Conservation (phyloP, 768 basidiomycete genomes). For the Leccinellum albellum region DNA sequence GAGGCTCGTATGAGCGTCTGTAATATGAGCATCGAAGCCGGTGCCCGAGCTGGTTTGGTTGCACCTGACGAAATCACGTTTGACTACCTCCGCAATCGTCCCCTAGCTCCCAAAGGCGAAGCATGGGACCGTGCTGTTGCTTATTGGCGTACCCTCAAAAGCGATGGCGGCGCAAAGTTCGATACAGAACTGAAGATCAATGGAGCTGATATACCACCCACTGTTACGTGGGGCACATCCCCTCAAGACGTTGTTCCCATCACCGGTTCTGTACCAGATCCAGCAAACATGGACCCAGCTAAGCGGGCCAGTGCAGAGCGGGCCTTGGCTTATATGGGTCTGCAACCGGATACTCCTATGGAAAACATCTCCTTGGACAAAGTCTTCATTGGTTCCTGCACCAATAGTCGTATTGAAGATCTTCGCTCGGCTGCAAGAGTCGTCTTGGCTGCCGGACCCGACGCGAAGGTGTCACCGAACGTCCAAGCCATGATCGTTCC, state of each 20-base stretch:
- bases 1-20: constrained; percentile 89
- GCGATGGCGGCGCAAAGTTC: constrained; percentile 81
- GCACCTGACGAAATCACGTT: constrained; percentile 88
- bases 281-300: constrained; percentile 59
- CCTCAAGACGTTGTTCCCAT: constrained; percentile 87
- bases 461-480: constrained; percentile 67
- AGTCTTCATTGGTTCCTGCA: constrained; percentile 92
- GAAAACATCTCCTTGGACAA: constrained; percentile 80
- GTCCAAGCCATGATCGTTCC: constrained; percentile 91
- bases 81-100: constrained; percentile 75
- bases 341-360: constrained; percentile 73
- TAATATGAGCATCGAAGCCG: constrained; percentile 95
- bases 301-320: constrained; percentile 70
- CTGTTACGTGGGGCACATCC: constrained; percentile 90
- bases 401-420: constrained; percentile 92
- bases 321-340: constrained; percentile 83
- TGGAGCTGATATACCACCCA: constrained; percentile 84
- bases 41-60: constrained; percentile 90
- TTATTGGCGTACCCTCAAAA: constrained; percentile 81
- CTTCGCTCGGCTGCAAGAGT: constrained; percentile 79
- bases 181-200: constrained; percentile 77
- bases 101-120: constrained; percentile 78
- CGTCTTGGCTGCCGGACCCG: constrained; percentile 66
- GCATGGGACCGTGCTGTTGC: constrained; percentile 81
- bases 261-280: constrained; percentile 77